These are phyloP conservation scores for Cyberlindnera americana DNA, from an alignment of 805 yeast genomes.

Conservation along the genomic window DNA sequence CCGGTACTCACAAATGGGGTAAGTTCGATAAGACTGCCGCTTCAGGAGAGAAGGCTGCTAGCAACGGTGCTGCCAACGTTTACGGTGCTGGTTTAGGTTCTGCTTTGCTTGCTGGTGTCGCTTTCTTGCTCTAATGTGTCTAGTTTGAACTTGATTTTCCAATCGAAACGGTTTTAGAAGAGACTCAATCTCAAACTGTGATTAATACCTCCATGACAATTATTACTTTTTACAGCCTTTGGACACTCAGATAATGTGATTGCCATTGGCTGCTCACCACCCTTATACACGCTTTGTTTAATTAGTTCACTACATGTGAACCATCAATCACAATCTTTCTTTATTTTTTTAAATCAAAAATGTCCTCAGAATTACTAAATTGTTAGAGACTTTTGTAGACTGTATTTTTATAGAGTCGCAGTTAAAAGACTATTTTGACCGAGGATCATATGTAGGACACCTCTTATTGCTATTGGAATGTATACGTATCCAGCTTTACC, in stretches of 20 bases:
- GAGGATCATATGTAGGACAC: no score
- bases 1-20: slow-evolving; percentile 52
- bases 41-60: slow-evolving; percentile 29
- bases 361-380: no score
- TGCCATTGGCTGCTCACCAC: neutral
- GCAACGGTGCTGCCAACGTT: slow-evolving; percentile 26
- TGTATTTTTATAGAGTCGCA: no score
- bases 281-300: neutral
- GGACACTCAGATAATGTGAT: neutral
- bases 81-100: slow-evolving; percentile 38
- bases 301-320: neutral
- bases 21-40: slow-evolving; percentile 46
- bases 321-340: neutral
- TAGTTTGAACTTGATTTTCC: neutral
- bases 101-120: slow-evolving; percentile 48
- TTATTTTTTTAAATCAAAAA: neutral
- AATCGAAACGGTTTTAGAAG: no score
- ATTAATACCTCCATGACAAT: neutral
- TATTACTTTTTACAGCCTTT: neutral
- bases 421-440: no score
- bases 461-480: no score
- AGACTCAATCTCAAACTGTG: neutral
- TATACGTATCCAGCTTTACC: no score
- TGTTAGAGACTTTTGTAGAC: no score
- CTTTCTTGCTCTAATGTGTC: slow-evolving; percentile 37